Evolutionary conservation across 441 rosid genomes (phyloP).

Genomic region (Mallotus japonicus): DNA sequence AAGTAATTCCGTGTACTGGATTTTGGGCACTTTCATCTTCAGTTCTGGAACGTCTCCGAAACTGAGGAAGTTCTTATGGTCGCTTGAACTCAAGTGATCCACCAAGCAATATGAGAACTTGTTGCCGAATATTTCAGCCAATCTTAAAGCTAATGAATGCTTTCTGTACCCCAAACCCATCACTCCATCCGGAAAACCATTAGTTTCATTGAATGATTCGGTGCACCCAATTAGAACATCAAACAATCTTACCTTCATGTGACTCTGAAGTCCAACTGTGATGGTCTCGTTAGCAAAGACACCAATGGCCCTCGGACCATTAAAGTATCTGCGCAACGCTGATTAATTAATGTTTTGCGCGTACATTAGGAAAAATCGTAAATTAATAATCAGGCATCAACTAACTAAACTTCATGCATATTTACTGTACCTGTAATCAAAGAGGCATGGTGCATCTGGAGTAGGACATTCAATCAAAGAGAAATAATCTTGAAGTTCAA

Average conservation of each 20-base stretch:
- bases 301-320: conserved; percentile 21
- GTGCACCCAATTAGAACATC: conserved; percentile 31
- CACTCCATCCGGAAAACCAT: conserved; percentile 26
- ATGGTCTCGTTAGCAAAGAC: conserved; percentile 32
- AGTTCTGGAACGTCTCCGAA: conserved; percentile 17
- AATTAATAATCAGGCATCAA: neutral
- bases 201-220: neutral
- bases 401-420: neutral
- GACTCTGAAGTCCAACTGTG: conserved; percentile 15
- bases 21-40: neutral
- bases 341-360: no score
- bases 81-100: conserved; percentile 38
- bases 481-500: conserved; percentile 8
- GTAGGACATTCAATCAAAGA: conserved; percentile 23
- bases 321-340: conserved; percentile 18
- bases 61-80: conserved; percentile 24
- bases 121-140: conserved; percentile 26
- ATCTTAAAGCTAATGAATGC: conserved; percentile 30
- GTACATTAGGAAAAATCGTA: no score
- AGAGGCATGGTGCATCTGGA: conserved; percentile 24
- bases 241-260: conserved; percentile 9
- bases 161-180: conserved; percentile 31
- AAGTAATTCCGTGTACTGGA: conserved; percentile 28
- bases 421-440: conserved; percentile 26
- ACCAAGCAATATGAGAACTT: conserved; percentile 48